A percentile compares a stretch with the other conserved stretches of the same genome.
phyloP scores from a whole-genome alignment of 768 basidiomycete genomes.

The Myochromella boudieri region DNA sequence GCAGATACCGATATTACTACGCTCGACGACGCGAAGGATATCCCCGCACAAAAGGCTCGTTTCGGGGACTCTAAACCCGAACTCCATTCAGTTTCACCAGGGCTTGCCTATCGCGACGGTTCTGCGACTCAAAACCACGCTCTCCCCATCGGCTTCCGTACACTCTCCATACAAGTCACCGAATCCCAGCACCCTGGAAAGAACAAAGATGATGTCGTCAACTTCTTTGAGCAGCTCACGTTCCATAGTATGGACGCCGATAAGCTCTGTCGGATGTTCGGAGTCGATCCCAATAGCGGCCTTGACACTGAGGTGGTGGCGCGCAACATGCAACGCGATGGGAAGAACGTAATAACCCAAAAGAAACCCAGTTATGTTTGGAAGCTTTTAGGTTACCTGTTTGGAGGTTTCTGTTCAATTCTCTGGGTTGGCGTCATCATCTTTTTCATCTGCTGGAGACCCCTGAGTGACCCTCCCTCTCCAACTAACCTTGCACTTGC shows the following conservation, averaged over 20 bases:
- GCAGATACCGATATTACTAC: slow-evolving; percentile 1
- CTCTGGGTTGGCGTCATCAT: slow-evolving; percentile 20
- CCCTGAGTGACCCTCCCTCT: slow-evolving; percentile 11
- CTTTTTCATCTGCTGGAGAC: slow-evolving; percentile 18
- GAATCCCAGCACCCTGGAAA: slow-evolving; percentile 12
- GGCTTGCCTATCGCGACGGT: slow-evolving; percentile 3
- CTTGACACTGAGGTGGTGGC: slow-evolving; percentile 12
- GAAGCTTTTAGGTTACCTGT: slow-evolving; percentile 16
- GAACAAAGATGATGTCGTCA: slow-evolving; percentile 9
- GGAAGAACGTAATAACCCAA: slow-evolving; percentile 16
- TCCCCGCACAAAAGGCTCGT: not conserved
- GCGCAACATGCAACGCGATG: slow-evolving; percentile 18
- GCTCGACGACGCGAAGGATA: not conserved
- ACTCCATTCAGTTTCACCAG: not conserved
- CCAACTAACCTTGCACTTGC: slow-evolving; percentile 20
- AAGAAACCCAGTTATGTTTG: slow-evolving; percentile 15
- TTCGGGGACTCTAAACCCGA: slow-evolving; percentile 3
- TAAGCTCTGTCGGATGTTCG: slow-evolving; percentile 17
- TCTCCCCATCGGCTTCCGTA: slow-evolving; percentile 19
- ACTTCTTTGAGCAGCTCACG: slow-evolving; percentile 16
- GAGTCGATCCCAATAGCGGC: slow-evolving; percentile 9
- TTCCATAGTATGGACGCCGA: slow-evolving; percentile 12
- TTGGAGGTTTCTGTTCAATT: slow-evolving; percentile 21
- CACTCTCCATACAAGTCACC: slow-evolving; percentile 20
- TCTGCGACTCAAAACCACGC: slow-evolving; percentile 20